Conservation (phyloP, 1,284 basidiomycete genomes). For the Leccinum fuscescens region DNA sequence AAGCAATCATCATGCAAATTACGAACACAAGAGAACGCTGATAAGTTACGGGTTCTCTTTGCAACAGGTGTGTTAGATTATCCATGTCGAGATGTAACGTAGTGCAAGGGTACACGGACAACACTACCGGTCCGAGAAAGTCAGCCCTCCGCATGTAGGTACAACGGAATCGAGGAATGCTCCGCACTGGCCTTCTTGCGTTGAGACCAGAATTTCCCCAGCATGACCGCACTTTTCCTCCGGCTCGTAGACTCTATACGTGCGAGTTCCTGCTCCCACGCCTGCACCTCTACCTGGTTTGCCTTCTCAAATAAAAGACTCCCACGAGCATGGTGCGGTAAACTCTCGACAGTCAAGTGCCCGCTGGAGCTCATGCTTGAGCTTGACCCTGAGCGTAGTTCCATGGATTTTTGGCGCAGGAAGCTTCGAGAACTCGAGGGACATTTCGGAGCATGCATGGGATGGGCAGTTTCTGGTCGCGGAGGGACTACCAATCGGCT, state of each 20-base stretch:
- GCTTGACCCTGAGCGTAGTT: constrained; percentile 25
- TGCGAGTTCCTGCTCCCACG: constrained; percentile 76
- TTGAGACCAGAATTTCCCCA: constrained; percentile 50
- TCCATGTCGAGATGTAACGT: constrained; percentile 10
- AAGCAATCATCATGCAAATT: constrained; percentile 14
- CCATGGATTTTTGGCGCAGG: constrained; percentile 26
- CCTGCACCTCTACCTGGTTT: constrained; percentile 46
- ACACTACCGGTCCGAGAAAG: neutral
- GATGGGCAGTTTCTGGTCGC: constrained; percentile 33
- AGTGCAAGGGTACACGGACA: constrained; percentile 3
- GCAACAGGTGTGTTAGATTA: constrained; percentile 10
- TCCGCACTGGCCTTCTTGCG: constrained; percentile 38
- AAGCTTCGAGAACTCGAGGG: constrained; percentile 13
- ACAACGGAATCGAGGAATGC: constrained; percentile 23
- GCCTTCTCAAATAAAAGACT: constrained; percentile 28
- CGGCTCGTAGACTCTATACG: constrained; percentile 66
- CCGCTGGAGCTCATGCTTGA: constrained; percentile 36
- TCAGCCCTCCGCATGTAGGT: constrained; percentile 33
- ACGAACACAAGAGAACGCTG: constrained; percentile 4
- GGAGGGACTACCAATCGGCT: constrained; percentile 15
- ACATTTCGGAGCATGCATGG: constrained; percentile 16
- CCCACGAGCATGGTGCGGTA: constrained; percentile 10
- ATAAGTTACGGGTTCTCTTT: constrained; percentile 9
- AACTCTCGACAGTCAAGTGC: constrained; percentile 28
- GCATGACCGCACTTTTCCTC: constrained; percentile 55